phyloP scores from a whole-genome alignment of 352 stramenopile species.

The Phytophthora litchii region DNA sequence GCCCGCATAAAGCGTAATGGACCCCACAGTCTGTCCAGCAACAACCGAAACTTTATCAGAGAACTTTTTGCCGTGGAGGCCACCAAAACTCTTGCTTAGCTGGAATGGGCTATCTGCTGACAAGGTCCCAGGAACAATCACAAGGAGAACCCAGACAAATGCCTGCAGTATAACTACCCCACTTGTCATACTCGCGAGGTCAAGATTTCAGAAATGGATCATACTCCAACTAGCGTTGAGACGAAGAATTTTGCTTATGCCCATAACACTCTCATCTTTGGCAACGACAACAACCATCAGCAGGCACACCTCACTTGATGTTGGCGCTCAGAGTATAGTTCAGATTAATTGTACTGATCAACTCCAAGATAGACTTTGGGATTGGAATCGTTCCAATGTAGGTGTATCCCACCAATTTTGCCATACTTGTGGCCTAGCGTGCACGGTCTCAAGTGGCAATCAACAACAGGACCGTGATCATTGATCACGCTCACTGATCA shows the following conservation, averaged over 20 bases:
- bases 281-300: neutral
- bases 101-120: neutral
- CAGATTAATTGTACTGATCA: no score
- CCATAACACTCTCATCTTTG: neutral
- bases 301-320: no score
- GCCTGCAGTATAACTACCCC: neutral
- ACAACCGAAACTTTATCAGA: neutral
- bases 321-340: no score
- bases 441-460: no score
- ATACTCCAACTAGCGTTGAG: neutral
- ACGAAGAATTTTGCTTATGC: neutral
- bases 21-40: neutral
- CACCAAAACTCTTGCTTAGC: conserved; percentile 1
- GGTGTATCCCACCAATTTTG: no score
- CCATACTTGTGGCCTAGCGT: no score
- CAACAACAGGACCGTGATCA: no score
- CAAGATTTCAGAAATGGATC: neutral
- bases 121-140: neutral
- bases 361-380: no score
- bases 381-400: no score
- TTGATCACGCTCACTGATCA: no score
- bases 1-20: neutral
- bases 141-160: neutral
- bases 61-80: neutral
- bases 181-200: neutral